Conservation (phyloP, 1,139 yeast genomes). For the Geotrichum phurueaensis region DNA sequence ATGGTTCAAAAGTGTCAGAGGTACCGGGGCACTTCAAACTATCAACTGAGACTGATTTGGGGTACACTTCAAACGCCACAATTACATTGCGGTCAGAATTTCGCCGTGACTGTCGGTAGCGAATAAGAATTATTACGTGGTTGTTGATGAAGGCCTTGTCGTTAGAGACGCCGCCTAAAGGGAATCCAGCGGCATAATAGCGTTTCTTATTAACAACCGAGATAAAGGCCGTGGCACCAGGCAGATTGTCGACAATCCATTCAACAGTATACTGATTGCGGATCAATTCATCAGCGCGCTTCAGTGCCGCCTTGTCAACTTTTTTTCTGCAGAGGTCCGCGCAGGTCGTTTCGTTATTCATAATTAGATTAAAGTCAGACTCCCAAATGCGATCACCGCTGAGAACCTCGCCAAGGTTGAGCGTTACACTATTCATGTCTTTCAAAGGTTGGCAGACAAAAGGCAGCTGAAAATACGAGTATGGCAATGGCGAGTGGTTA, state of each 20-base stretch:
- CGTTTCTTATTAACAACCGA: slow-evolving; percentile 54
- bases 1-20: slow-evolving; percentile 22
- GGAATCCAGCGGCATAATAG: slow-evolving; percentile 83
- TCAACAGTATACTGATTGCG: slow-evolving; percentile 69
- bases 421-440: slow-evolving; percentile 51
- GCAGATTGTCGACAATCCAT: slow-evolving; percentile 80
- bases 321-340: slow-evolving; percentile 58
- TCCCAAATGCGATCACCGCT: slow-evolving; percentile 78
- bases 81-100: slow-evolving; percentile 47
- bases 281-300: slow-evolving; percentile 56
- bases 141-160: slow-evolving; percentile 61
- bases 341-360: slow-evolving; percentile 62
- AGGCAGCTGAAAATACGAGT: slow-evolving; percentile 67
- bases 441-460: slow-evolving; percentile 71
- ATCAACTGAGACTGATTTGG: slow-evolving; percentile 62
- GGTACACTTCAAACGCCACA: slow-evolving; percentile 89
- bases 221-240: slow-evolving; percentile 83
- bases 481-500: slow-evolving; percentile 71
- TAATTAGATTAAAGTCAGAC: slow-evolving; percentile 58
- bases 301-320: slow-evolving; percentile 46
- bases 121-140: slow-evolving; percentile 73
- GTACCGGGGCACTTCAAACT: slow-evolving; percentile 28
- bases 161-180: slow-evolving; percentile 62
- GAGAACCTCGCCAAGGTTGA: slow-evolving; percentile 70
- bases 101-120: slow-evolving; percentile 55